Percentiles rank a stretch among this genome's conserved stretches.
phyloP scores from a whole-genome alignment of 257 asterid genomes.

The Przewalskia tangutica region DNA sequence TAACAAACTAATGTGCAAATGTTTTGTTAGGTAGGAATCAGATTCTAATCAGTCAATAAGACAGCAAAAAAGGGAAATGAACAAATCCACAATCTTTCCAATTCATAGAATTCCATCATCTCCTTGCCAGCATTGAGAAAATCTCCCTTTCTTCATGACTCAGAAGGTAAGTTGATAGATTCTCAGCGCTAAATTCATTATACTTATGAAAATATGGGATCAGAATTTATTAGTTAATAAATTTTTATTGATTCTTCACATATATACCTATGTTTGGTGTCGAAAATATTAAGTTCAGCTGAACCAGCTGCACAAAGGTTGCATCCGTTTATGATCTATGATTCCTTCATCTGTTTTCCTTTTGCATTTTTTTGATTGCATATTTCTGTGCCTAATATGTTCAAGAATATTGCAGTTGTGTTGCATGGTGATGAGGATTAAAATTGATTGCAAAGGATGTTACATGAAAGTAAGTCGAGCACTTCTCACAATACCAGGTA shows the following conservation, averaged over 20 bases:
- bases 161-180: not conserved
- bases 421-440: constrained; percentile 16
- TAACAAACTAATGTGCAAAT: not conserved
- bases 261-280: not conserved
- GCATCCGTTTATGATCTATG: not conserved
- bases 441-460: constrained; percentile 14
- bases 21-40: not conserved
- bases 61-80: not conserved
- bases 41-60: not conserved
- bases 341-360: not conserved
- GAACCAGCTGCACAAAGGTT: not conserved
- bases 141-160: not conserved
- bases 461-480: constrained; percentile 7
- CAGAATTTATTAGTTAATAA: not conserved
- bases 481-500: constrained; percentile 13
- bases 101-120: not conserved
- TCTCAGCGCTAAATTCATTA: not conserved
- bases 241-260: not conserved
- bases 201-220: not conserved
- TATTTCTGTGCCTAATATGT: not conserved
- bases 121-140: not conserved
- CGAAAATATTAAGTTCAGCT: not conserved
- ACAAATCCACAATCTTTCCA: not conserved
- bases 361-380: not conserved
- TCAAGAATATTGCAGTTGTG: not conserved